A percentile compares a stretch with the other conserved stretches of the same genome.
phyloP scores from a whole-genome alignment of 2,329 filamentous ascomycete genomes.

The Cordyceps militaris region DNA sequence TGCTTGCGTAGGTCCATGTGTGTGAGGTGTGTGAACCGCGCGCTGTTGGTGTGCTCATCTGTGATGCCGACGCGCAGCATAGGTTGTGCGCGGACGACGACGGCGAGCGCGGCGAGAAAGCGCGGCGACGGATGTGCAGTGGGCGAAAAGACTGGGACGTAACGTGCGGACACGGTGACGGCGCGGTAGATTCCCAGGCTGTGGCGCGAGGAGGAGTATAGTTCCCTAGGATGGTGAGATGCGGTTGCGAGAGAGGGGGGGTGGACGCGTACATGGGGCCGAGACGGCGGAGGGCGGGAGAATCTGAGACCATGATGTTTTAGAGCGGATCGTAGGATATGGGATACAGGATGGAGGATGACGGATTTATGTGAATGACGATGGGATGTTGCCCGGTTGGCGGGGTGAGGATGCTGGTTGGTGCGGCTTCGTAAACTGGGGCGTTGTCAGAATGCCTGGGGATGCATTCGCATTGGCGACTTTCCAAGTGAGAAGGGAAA shows the following conservation, averaged over 20 bases:
- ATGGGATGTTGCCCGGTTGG: too few species aligned
- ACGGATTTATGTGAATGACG: background rate
- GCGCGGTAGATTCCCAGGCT: conserved; percentile 40
- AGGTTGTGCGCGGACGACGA: conserved; percentile 36
- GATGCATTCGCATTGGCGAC: too few species aligned
- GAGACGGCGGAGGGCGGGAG: conserved; percentile 18
- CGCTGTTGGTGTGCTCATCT: conserved; percentile 34
- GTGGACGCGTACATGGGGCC: conserved; percentile 21
- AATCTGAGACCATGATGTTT: background rate
- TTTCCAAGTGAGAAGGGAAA: too few species aligned
- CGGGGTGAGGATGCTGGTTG: too few species aligned
- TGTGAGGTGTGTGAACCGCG: conserved; percentile 37
- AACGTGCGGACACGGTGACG: conserved; percentile 39
- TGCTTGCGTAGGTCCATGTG: conserved; percentile 37
- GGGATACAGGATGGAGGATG: too few species aligned
- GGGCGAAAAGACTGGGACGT: conserved; percentile 20
- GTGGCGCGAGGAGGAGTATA: conserved; percentile 40
- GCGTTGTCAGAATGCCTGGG: too few species aligned
- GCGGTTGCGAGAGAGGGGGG: background rate
- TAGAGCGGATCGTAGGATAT: too few species aligned
- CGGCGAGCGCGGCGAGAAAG: conserved; percentile 32
- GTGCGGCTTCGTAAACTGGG: too few species aligned
- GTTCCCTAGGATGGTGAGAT: conserved; percentile 28
- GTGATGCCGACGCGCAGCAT: conserved; percentile 43
- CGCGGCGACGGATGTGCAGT: conserved; percentile 8